A percentile compares a stretch with the other conserved stretches of the same genome.
Conservation (phyloP, 2,329 filamentous ascomycete genomes). For the Mollisiaceae sp. region DNA sequence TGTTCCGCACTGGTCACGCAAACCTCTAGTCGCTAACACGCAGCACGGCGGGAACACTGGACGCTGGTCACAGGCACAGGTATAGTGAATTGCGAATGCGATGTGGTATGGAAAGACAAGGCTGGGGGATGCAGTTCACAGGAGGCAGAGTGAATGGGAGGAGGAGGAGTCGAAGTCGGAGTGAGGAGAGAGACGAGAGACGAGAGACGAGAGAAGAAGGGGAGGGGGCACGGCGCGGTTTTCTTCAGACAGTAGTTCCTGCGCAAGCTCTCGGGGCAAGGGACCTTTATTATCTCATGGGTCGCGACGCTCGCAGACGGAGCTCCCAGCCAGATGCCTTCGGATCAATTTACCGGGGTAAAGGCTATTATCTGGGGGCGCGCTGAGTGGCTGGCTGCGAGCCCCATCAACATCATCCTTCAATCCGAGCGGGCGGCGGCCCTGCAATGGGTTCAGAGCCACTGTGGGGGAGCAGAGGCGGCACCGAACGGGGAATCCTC, state of each 20-base stretch:
- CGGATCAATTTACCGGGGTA: too few relatives aligned
- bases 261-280: conserved; percentile 17
- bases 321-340: too few relatives aligned
- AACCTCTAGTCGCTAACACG: conserved; percentile 16
- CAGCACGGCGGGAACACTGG: neutral
- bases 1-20: conserved; percentile 9
- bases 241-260: conserved; percentile 7
- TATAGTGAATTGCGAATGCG: too few relatives aligned
- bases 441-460: neutral
- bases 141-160: too few relatives aligned
- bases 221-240: conserved; percentile 8
- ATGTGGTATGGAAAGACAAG: neutral
- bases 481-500: neutral
- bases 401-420: conserved; percentile 17
- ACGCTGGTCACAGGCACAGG: conserved; percentile 9
- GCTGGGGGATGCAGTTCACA: neutral
- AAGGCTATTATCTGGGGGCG: conserved; percentile 10
- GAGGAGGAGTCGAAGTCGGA: neutral
- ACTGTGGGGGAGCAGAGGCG: neutral
- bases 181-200: conserved; percentile 7
- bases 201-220: conserved; percentile 1
- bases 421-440: conserved; percentile 15
- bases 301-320: conserved; percentile 10
- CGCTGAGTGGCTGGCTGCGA: conserved; percentile 7
- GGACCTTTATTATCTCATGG: conserved; percentile 15